phyloP scores from a whole-genome alignment of 2,329 filamentous ascomycete species.

The Tolypocladium pustulatum region DNA sequence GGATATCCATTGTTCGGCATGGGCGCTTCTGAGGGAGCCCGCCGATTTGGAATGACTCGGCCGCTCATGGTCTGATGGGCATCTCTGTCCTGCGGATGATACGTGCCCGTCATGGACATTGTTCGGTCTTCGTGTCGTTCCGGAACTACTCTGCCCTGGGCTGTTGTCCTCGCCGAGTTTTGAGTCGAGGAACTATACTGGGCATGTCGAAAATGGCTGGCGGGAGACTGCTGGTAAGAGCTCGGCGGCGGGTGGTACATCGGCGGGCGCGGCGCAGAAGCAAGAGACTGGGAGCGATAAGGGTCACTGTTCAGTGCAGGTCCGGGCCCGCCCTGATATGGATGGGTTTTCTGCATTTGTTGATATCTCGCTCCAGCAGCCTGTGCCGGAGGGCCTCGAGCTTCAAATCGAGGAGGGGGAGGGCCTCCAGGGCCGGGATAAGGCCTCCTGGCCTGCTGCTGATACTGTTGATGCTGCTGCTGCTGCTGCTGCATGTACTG shows the following conservation, averaged over 20 bases:
- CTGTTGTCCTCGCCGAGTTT: conserved; percentile 67
- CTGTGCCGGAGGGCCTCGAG: conserved; percentile 39
- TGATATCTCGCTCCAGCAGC: conserved; percentile 25
- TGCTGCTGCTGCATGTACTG: conserved; percentile 39
- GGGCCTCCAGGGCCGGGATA: conserved; percentile 30
- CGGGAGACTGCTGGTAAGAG: conserved; percentile 53
- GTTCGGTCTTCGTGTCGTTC: conserved; percentile 86
- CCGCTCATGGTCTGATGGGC: conserved; percentile 91
- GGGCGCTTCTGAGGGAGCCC: conserved; percentile 31
- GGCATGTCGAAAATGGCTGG: conserved; percentile 68
- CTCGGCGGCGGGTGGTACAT: conserved; percentile 57
- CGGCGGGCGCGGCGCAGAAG: conserved; percentile 60
- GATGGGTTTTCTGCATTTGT: conserved; percentile 48
- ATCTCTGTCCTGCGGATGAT: conserved; percentile 59
- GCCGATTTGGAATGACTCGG: conserved; percentile 71
- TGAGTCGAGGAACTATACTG: conserved; percentile 51
- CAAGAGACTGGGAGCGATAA: conserved; percentile 89
- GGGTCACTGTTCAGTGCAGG: conserved; percentile 75
- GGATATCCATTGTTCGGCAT: conserved; percentile 24
- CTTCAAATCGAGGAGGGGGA: conserved; percentile 58
- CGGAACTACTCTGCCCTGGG: conserved; percentile 82
- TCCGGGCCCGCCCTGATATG: conserved; percentile 50
- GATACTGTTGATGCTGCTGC: conserved; percentile 29
- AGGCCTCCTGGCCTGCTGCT: conserved; percentile 30
- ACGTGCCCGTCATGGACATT: conserved; percentile 85